A percentile compares a stretch with the other conserved stretches of the same genome.
Evolutionary conservation across 2,329 filamentous ascomycete species (phyloP).

Genomic region (Pestalotiopsis sp.): DNA sequence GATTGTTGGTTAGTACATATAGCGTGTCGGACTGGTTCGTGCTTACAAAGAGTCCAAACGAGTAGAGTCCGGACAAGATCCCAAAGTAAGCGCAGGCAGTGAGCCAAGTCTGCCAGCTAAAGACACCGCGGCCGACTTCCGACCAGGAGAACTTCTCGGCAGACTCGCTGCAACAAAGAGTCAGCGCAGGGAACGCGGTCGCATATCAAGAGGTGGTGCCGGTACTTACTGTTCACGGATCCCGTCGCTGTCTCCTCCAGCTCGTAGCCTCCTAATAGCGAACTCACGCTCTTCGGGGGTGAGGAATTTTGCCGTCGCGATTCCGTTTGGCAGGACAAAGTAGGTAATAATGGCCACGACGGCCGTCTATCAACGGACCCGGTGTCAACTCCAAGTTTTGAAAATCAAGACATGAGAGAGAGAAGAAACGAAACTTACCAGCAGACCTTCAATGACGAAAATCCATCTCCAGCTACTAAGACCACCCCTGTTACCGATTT

Average conservation of each 20-base stretch:
- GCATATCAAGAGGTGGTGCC: no score
- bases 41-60: conserved; percentile 65
- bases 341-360: conserved; percentile 54
- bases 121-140: conserved; percentile 63
- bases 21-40: not conserved
- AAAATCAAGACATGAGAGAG: not conserved
- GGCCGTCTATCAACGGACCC: conserved; percentile 47
- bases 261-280: conserved; percentile 47
- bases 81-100: conserved; percentile 64
- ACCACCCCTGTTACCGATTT: conserved; percentile 58
- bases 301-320: conserved; percentile 57
- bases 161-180: conserved; percentile 25
- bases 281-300: conserved; percentile 53
- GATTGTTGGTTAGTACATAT: not conserved
- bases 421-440: conserved; percentile 37
- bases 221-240: conserved; percentile 2
- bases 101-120: conserved; percentile 65
- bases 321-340: conserved; percentile 57
- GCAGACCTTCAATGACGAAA: conserved; percentile 61
- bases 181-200: not conserved
- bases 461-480: conserved; percentile 65
- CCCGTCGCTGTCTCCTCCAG: conserved; percentile 20
- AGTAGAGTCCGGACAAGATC: conserved; percentile 62
- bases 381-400: conserved; percentile 2
- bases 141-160: conserved; percentile 61